A percentile compares a stretch with the other conserved stretches of the same genome.
Conservation (phyloP, 2,329 filamentous ascomycete genomes). For the Pseudocercospora vitis region DNA sequence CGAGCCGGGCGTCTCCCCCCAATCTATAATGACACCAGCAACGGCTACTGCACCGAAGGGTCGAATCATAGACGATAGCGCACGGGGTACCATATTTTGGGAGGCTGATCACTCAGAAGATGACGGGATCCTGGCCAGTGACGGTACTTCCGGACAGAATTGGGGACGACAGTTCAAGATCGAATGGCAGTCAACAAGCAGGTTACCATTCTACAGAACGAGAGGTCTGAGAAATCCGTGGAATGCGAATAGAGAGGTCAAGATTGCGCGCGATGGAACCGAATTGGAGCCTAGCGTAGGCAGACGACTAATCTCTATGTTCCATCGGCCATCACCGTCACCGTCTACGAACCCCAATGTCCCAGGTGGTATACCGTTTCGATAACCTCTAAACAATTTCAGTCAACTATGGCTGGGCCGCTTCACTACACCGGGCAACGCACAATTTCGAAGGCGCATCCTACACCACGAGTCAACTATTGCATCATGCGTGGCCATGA, state of each 20-base stretch:
- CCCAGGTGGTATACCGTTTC: slow-evolving; percentile 14
- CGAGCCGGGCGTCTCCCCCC: slow-evolving; percentile 62
- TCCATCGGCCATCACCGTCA: slow-evolving; percentile 44
- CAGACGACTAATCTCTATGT: slow-evolving; percentile 72
- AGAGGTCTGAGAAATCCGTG: slow-evolving; percentile 85
- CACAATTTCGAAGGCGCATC: too few species aligned
- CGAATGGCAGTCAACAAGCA: slow-evolving; percentile 81
- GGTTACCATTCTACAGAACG: slow-evolving; percentile 85
- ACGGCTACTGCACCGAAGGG: slow-evolving; percentile 78
- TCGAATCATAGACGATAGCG: slow-evolving; percentile 86
- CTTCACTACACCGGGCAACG: not conserved
- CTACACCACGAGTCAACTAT: not conserved
- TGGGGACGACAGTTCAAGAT: slow-evolving; percentile 92
- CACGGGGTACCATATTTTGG: slow-evolving; percentile 96
- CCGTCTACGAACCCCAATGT: slow-evolving; percentile 9
- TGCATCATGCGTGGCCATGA: not conserved
- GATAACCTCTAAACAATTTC: not conserved
- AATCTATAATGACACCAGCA: slow-evolving; percentile 75
- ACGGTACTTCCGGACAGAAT: slow-evolving; percentile 55
- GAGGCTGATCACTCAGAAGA: slow-evolving; percentile 69
- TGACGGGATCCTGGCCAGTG: slow-evolving; percentile 41
- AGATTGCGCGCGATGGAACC: slow-evolving; percentile 92
- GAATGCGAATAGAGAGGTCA: slow-evolving; percentile 94
- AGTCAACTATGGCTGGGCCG: not conserved
- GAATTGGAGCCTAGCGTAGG: slow-evolving; percentile 85